Base-by-base conservation (phyloP, 768 basidiomycete species). In the Psilocybe tampanensis region DNA sequence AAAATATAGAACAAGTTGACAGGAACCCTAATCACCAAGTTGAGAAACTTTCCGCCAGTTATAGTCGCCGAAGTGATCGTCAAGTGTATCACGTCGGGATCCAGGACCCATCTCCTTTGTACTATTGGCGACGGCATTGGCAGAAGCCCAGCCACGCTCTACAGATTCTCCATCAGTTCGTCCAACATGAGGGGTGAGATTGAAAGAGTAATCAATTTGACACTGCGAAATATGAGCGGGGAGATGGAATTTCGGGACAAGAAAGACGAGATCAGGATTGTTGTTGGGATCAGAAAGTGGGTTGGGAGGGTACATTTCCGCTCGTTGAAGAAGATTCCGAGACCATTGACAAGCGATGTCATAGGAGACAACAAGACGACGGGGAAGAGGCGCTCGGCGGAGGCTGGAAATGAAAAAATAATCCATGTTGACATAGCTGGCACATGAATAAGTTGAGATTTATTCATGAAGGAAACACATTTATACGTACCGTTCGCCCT, bases 401-500 rank as follows among this genome's bases (percentile, higher is more conserved):
- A 71, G 23, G 48, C 57, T 66, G 1, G 58, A 66, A 8, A 63
- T 66, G 44, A 75, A 68, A 5, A 74, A 58, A 47, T 66, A 76
- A 48, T 76, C 73, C 64, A 74, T 75, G 57, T 75, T 76, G 11
- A 59, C 62, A 55, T 74, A 74, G 13, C 73, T 75, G 45, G n/a
- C n/a, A n/a, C n/a, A n/a, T n/a, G n/a, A n/a, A n/a, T n/a, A n/a
- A n/a, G n/a, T n/a, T n/a, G n/a, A n/a, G n/a, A n/a, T n/a, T n/a
- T n/a, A n/a, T n/a, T n/a, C n/a, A n/a, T n/a, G n/a, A n/a, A n/a
- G n/a, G n/a, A 18, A 26, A 45, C 5, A 29, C 29, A 43, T 44
- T 17, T 52, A 23, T 24, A 56, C 66, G 11, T 55, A 73, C 74
- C 68, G 47, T 56, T 72, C 72, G 1, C 71, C 70, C 39, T 67